These are phyloP conservation scores for Thermomyces lanuginosus DNA, from an alignment of 2,329 filamentous ascomycete species.

Conservation along the genomic window DNA sequence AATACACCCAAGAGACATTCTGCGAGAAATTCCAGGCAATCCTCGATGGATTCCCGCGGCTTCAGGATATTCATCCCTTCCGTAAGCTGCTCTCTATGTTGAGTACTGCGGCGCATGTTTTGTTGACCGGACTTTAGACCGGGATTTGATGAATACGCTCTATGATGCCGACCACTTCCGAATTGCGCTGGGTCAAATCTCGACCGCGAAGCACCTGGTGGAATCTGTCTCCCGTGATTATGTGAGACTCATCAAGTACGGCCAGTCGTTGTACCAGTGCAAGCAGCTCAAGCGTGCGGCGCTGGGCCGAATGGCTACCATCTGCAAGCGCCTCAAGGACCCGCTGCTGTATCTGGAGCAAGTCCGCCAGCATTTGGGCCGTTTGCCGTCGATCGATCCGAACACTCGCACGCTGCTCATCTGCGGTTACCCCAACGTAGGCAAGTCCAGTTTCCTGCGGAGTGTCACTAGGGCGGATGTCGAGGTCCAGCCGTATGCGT, in stretches of 20 bases:
- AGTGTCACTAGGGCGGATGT: slow-evolving; percentile 89
- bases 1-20: slow-evolving; percentile 95
- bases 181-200: slow-evolving; percentile 89
- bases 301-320: slow-evolving; percentile 94
- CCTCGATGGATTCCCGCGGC: slow-evolving; percentile 78
- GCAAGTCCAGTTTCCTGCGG: slow-evolving; percentile 90
- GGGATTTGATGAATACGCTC: slow-evolving; percentile 85
- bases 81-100: slow-evolving; percentile 36
- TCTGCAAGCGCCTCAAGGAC: slow-evolving; percentile 87
- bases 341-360: slow-evolving; percentile 91
- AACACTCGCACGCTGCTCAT: slow-evolving; percentile 93
- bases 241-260: slow-evolving; percentile 89
- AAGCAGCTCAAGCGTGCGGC: slow-evolving; percentile 96
- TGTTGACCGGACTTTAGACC: slow-evolving; percentile 35
- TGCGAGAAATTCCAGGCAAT: slow-evolving; percentile 83
- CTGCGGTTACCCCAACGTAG: slow-evolving; percentile 93
- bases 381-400: slow-evolving; percentile 95
- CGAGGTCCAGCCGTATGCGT: slow-evolving; percentile 93
- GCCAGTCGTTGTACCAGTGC: slow-evolving; percentile 92
- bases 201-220: slow-evolving; percentile 88
- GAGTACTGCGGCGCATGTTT: slow-evolving; percentile 2
- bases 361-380: slow-evolving; percentile 88
- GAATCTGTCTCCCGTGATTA: slow-evolving; percentile 95
- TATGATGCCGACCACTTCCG: slow-evolving; percentile 98
- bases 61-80: slow-evolving; percentile 92